Evolutionary conservation across 208 protist species (phyloP).

Genomic region (Ichthyophonus hoferi): DNA sequence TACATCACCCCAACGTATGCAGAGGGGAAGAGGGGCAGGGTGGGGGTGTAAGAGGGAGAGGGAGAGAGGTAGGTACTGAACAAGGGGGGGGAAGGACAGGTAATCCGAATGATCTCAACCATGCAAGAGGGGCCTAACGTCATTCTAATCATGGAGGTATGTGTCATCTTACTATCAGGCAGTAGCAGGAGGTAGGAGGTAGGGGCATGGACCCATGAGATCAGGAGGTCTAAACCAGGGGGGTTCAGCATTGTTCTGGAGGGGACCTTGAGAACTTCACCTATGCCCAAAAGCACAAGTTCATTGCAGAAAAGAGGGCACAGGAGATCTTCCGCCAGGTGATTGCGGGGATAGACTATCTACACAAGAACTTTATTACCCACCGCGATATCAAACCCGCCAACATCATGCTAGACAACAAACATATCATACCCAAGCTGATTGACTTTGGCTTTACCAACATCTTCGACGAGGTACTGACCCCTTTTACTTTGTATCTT

Average conservation of each 20-base stretch:
- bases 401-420: constrained; percentile 30
- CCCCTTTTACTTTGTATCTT: no score
- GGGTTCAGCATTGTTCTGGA: constrained; percentile 12
- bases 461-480: constrained; percentile 10
- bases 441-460: constrained; percentile 39
- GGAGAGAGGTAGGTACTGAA: no score
- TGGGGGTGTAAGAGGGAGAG: no score
- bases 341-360: constrained; percentile 17
- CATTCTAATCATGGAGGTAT: constrained; percentile 32
- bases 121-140: constrained; percentile 21
- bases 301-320: neutral
- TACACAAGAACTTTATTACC: constrained; percentile 33
- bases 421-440: constrained; percentile 18
- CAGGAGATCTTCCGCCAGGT: constrained; percentile 5
- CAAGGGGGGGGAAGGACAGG: neutral
- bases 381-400: constrained; percentile 32
- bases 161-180: neutral
- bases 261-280: constrained; percentile 17
- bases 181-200: neutral
- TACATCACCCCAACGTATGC: constrained; percentile 33
- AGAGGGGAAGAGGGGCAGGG: no score
- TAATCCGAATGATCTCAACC: constrained; percentile 20
- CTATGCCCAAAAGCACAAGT: neutral
- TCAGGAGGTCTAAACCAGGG: no score
- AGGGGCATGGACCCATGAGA: no score